phyloP scores from a whole-genome alignment of 148 eudicot genomes.

The Amaranthus cruentus region DNA sequence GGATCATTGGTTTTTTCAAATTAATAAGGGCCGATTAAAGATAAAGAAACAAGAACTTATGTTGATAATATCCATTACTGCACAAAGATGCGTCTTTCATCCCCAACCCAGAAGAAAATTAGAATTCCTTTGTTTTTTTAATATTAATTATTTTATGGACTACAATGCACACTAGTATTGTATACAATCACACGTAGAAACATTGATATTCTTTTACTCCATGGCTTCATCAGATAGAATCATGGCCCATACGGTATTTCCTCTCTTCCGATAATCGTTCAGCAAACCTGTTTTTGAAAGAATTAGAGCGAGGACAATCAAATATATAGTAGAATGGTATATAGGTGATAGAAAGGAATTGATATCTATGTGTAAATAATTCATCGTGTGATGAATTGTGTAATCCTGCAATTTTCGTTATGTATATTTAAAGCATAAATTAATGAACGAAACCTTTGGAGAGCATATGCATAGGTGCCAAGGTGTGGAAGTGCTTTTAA shows the following conservation, averaged over 20 bases:
- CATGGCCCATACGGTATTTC: slow-evolving; percentile 30
- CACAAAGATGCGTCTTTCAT: too few relatives aligned
- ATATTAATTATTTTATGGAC: too few relatives aligned
- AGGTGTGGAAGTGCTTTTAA: slow-evolving; percentile 30
- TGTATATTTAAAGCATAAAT: not conserved
- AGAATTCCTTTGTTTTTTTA: too few relatives aligned
- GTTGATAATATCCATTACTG: too few relatives aligned
- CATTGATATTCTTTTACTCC: too few relatives aligned
- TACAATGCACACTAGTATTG: too few relatives aligned
- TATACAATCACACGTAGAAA: too few relatives aligned
- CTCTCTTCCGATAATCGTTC: slow-evolving; percentile 49
- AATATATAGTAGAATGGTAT: not conserved
- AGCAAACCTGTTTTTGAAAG: slow-evolving; percentile 33
- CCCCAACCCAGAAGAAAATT: too few relatives aligned
- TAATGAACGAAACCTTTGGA: slow-evolving; percentile 24
- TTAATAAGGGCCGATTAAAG: too few relatives aligned
- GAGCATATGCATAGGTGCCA: slow-evolving; percentile 54
- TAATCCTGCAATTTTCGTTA: not conserved
- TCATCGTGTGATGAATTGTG: not conserved
- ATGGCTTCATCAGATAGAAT: not conserved
- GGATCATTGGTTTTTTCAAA: too few relatives aligned
- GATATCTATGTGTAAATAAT: not conserved
- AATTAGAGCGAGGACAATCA: not conserved
- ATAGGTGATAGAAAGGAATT: not conserved
- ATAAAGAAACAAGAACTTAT: too few relatives aligned